Conservation (phyloP, 2,329 filamentous ascomycete genomes). For the Pyricularia sp. region DNA sequence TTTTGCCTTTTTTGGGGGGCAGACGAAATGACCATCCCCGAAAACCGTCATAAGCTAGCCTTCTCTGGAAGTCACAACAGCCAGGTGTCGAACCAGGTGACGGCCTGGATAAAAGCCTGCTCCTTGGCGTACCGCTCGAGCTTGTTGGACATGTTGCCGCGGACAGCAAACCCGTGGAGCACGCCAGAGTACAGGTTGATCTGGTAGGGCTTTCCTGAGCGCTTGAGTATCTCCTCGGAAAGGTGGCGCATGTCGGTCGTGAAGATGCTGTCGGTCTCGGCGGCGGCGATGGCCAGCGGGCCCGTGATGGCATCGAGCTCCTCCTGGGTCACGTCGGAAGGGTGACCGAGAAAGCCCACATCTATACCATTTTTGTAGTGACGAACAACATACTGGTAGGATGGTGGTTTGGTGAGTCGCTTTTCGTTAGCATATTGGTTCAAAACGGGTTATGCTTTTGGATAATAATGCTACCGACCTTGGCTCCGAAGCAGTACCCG, state of each 20-base stretch:
- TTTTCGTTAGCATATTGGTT: not conserved
- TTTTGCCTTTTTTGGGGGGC: too few species aligned
- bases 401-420: not conserved
- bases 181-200: constrained; percentile 67
- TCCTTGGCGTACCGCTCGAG: constrained; percentile 64
- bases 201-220: constrained; percentile 56
- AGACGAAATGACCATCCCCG: too few species aligned
- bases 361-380: constrained; percentile 56
- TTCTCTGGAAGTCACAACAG: constrained; percentile 22
- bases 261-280: constrained; percentile 59
- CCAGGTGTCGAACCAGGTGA: constrained; percentile 65
- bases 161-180: constrained; percentile 66
- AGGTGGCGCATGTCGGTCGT: constrained; percentile 52
- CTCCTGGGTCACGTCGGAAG: constrained; percentile 60
- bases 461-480: constrained; percentile 31
- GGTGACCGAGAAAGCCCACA: constrained; percentile 67
- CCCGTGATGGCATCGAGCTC: constrained; percentile 58
- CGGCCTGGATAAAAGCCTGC: constrained; percentile 69
- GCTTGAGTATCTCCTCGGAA: constrained; percentile 52
- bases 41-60: not conserved
- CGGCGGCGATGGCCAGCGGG: constrained; percentile 58
- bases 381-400: constrained; percentile 53
- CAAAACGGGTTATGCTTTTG: not conserved
- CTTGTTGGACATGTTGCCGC: constrained; percentile 51
- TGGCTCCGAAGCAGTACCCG: constrained; percentile 70